Percentiles rank a stretch among this genome's conserved stretches.
These are phyloP conservation scores for Vitis hybrid DNA, from an alignment of 177 flowering plant species.

Conservation along the genomic window DNA sequence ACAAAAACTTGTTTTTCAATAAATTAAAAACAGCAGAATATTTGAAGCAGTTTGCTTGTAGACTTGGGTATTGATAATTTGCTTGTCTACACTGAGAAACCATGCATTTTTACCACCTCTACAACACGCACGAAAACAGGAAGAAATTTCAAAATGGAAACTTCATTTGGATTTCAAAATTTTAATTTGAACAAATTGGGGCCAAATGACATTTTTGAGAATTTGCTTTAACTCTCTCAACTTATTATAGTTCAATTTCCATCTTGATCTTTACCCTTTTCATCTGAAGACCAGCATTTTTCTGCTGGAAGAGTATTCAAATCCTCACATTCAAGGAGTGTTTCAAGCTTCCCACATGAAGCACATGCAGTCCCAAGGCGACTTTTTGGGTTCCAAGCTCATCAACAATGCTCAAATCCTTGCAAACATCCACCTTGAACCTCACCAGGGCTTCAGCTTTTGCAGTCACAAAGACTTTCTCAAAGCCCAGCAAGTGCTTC, in stretches of 20 bases:
- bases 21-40: no score
- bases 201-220: constrained; percentile 19
- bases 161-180: neutral
- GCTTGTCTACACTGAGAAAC: no score
- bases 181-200: constrained; percentile 5
- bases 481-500: constrained; percentile 85
- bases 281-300: neutral
- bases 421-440: constrained; percentile 81
- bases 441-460: constrained; percentile 42
- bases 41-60: no score
- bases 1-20: no score
- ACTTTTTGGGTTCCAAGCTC: constrained; percentile 71
- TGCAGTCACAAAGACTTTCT: constrained; percentile 58
- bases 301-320: constrained; percentile 25
- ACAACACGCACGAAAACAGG: neutral
- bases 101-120: no score
- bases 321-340: constrained; percentile 60
- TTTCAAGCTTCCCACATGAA: constrained; percentile 77
- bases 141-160: neutral
- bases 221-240: constrained; percentile 14
- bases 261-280: neutral
- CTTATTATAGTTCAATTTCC: constrained; percentile 11
- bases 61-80: no score
- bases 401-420: constrained; percentile 82
- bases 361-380: constrained; percentile 69